Evolutionary conservation across 495 filamentous ascomycete species (phyloP).

Genomic region (Trichoderma orchidacearum): DNA sequence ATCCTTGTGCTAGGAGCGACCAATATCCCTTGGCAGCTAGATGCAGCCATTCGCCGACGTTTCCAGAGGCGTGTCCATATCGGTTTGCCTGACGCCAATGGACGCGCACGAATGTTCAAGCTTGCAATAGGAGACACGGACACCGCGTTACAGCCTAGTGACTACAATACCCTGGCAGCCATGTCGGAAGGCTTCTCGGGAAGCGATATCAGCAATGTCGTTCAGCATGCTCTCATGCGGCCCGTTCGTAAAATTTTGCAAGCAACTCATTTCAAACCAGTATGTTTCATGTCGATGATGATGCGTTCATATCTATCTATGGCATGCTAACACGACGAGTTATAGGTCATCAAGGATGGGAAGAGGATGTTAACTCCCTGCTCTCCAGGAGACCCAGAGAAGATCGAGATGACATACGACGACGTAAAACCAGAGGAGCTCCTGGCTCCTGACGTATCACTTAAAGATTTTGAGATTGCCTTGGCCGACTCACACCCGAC

Average conservation of each 20-base stretch:
- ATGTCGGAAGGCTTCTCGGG: constrained; percentile 89
- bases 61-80: constrained; percentile 97
- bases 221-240: constrained; percentile 97
- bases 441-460: constrained; percentile 68
- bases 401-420: constrained; percentile 89
- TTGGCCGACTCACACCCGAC: constrained; percentile 79
- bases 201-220: constrained; percentile 89
- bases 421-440: constrained; percentile 68
- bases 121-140: constrained; percentile 82
- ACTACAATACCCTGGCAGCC: constrained; percentile 66
- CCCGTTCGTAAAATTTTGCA: constrained; percentile 95
- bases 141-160: constrained; percentile 64
- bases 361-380: constrained; percentile 75
- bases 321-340: constrained; percentile 1
- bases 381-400: constrained; percentile 76
- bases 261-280: constrained; percentile 96
- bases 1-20: constrained; percentile 94
- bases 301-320: constrained; percentile 1
- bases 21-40: constrained; percentile 98
- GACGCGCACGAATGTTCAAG: constrained; percentile 95
- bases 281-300: constrained; percentile 18
- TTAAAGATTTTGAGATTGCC: constrained; percentile 92
- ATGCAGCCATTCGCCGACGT: constrained; percentile 91
- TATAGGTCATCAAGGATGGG: constrained; percentile 58
- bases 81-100: constrained; percentile 73